Base-by-base conservation (phyloP, 2,329 filamentous ascomycete species). In the Fusarium cyanostomum region DNA sequence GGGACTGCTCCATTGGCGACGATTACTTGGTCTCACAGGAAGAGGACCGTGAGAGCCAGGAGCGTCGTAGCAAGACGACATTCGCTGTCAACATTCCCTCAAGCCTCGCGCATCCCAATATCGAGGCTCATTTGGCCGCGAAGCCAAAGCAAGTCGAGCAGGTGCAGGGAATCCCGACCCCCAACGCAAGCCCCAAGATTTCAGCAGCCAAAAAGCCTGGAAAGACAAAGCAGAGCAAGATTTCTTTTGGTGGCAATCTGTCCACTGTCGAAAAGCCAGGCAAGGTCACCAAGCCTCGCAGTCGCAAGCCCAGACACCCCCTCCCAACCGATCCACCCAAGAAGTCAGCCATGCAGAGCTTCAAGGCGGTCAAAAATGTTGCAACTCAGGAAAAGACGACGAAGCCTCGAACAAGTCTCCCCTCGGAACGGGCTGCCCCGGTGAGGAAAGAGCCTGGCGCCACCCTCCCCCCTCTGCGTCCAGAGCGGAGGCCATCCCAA, bases 91-190 rank as follows among this genome's bases (percentile, higher is more conserved):
- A 64, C 42, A 66, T 76, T 35, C 68, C 69, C 6, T 62, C 64
- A 28, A 72, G 64, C 35, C 64, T 64, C 24, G n/a, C 57, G 16
- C 48, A 56, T 9, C 53, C 64, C 27, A 55, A 68, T 45, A 33
- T 52, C 54, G 68, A 71, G 30, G 52, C 64, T 16, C 52, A 67
- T 7, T 51, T 61, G 15, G 73, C 76, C 18, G 70, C 72, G 59
- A 79, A 77, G 58, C 69, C 73, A n/a, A 78, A 78, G 66, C 74
- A 76, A 24, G 74, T 79, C 27, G 75, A 81, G 43, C 78, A 80
- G 24, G 71, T 77, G 15, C 77, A 82, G 62, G 80, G 81, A 44
- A 86, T 89, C 31, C 83, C 81, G 4, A 89, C 86, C 2, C 86
- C 86, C 7, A 80, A 76, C 44, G 80, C 85, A 16, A 89, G 84